A percentile compares a stretch with the other conserved stretches of the same genome.
Evolutionary conservation across 2,329 filamentous ascomycete genomes (phyloP).

Genomic region (Fusarium oligoseptatum): DNA sequence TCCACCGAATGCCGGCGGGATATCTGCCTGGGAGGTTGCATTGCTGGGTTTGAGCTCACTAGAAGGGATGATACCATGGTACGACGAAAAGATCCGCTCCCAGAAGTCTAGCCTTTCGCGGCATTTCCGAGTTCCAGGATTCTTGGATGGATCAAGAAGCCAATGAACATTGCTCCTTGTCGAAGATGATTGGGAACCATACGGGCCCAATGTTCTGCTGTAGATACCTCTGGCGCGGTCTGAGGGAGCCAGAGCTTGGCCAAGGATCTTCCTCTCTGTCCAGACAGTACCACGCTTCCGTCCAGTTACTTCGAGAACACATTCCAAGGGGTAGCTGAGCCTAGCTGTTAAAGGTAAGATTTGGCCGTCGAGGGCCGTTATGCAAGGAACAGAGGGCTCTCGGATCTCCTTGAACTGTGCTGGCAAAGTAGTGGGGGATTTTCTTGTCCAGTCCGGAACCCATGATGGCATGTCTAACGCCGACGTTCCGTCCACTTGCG

Average conservation of each 20-base stretch:
- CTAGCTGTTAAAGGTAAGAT: neutral
- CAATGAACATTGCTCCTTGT: neutral
- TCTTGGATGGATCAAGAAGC: neutral
- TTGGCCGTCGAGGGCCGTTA: neutral
- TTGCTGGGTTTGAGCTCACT: rapidly evolving
- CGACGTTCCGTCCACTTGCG: neutral
- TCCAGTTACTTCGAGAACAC: neutral
- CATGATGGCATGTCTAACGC: neutral
- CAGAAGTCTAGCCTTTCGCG: neutral
- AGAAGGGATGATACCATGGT: neutral
- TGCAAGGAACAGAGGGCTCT: neutral
- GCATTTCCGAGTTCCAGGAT: neutral
- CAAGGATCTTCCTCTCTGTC: neutral
- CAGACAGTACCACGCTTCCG: neutral
- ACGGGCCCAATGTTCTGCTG: neutral
- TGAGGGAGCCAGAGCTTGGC: neutral
- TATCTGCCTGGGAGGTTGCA: neutral
- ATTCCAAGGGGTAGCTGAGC: neutral
- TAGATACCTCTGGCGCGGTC: neutral
- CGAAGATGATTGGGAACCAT: neutral
- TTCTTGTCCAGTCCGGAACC: neutral
- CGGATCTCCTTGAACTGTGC: neutral
- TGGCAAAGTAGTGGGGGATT: neutral
- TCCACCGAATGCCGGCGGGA: neutral
- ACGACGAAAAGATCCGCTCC: neutral